Evolutionary conservation across 768 basidiomycete species (phyloP), one percentile per base, ranked within the genome.

Genomic region (Porphyrellus cyaneotinctus): DNA sequence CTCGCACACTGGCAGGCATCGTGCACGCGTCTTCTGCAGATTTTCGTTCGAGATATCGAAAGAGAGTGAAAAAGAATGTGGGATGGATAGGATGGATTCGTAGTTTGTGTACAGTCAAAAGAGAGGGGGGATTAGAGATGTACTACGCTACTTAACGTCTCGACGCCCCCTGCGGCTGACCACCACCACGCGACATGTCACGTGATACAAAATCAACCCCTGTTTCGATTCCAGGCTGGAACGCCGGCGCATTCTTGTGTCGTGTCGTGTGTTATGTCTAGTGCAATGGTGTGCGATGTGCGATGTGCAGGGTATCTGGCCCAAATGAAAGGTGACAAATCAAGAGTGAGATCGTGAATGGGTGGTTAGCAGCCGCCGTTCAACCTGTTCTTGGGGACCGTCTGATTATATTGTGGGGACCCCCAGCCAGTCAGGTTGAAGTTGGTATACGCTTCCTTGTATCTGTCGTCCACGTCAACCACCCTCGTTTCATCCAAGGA

Each of bases 351-450:
- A 45, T 38, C 57, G 20, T 61, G 30, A 36, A 23, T 22, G 32
- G 44, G 12, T 32, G 36, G 31, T 69, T 45, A 69, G 43, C 68
- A 69, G 45, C 58, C 64, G 22, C 68, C 68, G 15, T 59, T 64
- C 42, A 69, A 33, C 23, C 69, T 75, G 66, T 83, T 88, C 70
- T 81, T 84, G 11, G 85, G 86, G 70, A 79, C 79, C 13, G 75
- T 64, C 56, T 83, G 81, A 10, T 74, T 68, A 60, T 73, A 84
- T 13, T 61, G 64, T 2, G 68, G 67, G 18, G 4, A 51, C 23
- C 54, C 66, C 79, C 79, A 81, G 39, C 68, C 61, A 1, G 80
- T 79, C 53, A 74, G 41, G 56, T 73, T 74, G 50, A 70, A 66
- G 54, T 80, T 77, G 8, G 67, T 67, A 57, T 79, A 80, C 22